Base-by-base conservation (phyloP, 345 rosid species). In the Acer campestre region DNA sequence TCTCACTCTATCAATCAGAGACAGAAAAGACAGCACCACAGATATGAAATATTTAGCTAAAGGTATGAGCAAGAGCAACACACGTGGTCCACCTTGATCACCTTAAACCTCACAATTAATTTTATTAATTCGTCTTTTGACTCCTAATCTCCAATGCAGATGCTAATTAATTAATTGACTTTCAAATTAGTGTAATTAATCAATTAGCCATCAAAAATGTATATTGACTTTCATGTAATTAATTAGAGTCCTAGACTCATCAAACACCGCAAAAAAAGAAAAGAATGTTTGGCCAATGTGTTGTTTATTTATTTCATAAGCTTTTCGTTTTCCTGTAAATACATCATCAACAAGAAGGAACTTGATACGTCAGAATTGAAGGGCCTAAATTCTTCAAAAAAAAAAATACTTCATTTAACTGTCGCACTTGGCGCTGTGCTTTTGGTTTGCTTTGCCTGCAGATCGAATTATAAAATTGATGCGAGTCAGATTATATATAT, bases 371-470 rank as follows among this genome's bases (percentile, higher is more conserved):
- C 74, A 77, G 11, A 5, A 17, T 25, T 22, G 68, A 67, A 61
- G 76, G 55, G 74, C 61, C 76, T 74, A 13, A 16, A 51, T 16
- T 63, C 31, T 29, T 0, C 53, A 6, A 48, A 69, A 68, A n/a
- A 44, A 6, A 48, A 69, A 73, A 10, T 17, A 2, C 29, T 63
- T 18, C 61, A 70, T 83, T 83, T 70, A 84, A 51, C 63, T 82
- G 38, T 79, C 78, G 84, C 97, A 89, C 71, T 85, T 89, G 35
- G 51, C 22, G 7, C 79, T 79, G 81, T 93, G 93, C 80, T 75
- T 88, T 85, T 80, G 81, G n/a, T 81, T 88, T 83, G 85, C 86
- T 76, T 86, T 91, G 66, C 98, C 97, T 94, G 90, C 86, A 85
- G 68, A 66, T 48, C 64, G 63, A 23, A 46, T 46, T 53, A 17